These are phyloP conservation scores for Paramarasmius palmivorus DNA, from an alignment of 1,284 basidiomycete genomes.

Conservation along the genomic window DNA sequence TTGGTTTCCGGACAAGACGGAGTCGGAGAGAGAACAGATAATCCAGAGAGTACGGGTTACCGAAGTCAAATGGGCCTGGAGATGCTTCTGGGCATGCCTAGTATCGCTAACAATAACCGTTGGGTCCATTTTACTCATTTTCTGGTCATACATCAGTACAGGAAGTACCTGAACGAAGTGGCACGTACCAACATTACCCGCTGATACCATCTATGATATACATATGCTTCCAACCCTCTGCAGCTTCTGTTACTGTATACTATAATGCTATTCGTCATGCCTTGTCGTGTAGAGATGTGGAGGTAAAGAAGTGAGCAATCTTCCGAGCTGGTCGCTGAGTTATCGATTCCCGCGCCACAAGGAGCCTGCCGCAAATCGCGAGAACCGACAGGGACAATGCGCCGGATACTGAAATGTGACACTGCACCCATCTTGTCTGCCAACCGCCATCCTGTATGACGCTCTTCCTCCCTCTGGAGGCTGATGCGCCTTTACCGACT, in stretches of 20 bases:
- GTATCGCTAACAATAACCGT: conserved; percentile 7
- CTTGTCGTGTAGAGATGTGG: too few species aligned
- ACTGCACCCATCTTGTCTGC: not conserved
- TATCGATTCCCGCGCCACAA: too few species aligned
- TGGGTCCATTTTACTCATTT: not conserved
- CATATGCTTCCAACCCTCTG: too few species aligned
- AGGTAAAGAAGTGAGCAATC: too few species aligned
- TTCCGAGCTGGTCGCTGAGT: too few species aligned
- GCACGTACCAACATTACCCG: too few species aligned
- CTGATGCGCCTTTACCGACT: conserved; percentile 28
- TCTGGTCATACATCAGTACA: not conserved
- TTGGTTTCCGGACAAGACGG: conserved; percentile 39
- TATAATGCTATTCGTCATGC: too few species aligned
- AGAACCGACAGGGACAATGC: not conserved
- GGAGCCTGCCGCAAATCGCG: not conserved
- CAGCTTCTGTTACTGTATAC: too few species aligned
- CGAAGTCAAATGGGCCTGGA: conserved; percentile 36
- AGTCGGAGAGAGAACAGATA: conserved; percentile 30
- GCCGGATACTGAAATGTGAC: not conserved
- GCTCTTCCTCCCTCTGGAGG: conserved; percentile 40
- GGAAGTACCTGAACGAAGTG: not conserved
- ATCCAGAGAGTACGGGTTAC: conserved; percentile 30
- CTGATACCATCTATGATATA: too few species aligned
- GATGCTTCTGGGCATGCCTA: conserved; percentile 34
- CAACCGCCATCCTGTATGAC: conserved; percentile 33